Evolutionary conservation across 1,284 basidiomycete species (phyloP).

Genomic region (Ceratobasidium papillatum): DNA sequence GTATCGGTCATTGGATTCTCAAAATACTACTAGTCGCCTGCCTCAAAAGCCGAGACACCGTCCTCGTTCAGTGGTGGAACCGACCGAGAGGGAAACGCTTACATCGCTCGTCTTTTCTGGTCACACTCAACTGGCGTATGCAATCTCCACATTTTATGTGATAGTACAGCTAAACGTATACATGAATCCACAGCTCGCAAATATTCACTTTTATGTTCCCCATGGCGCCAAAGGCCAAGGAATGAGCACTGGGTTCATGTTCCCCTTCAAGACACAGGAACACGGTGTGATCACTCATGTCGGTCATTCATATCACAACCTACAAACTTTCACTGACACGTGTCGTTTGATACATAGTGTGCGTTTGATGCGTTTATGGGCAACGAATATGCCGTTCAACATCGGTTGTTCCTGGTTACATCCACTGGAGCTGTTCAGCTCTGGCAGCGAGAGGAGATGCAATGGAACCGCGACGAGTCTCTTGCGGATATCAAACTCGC

Average conservation of each 20-base stretch:
- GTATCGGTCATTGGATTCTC: neutral
- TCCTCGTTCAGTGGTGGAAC: slow-evolving; percentile 60
- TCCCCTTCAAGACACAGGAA: slow-evolving; percentile 74
- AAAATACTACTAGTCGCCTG: neutral
- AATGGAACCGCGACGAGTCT: slow-evolving; percentile 87
- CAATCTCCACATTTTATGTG: slow-evolving; percentile 42
- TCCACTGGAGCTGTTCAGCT: slow-evolving; percentile 82
- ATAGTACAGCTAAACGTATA: neutral
- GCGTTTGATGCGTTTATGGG: slow-evolving; percentile 64
- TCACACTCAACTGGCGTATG: slow-evolving; percentile 66
- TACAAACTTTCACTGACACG: slow-evolving; percentile 37
- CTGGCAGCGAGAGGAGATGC: slow-evolving; percentile 68
- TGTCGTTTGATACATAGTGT: slow-evolving; percentile 46
- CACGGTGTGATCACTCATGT: slow-evolving; percentile 81
- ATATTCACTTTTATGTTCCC: slow-evolving; percentile 66
- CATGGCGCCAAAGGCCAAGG: slow-evolving; percentile 65
- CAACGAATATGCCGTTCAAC: slow-evolving; percentile 55
- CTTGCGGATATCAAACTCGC: slow-evolving; percentile 72
- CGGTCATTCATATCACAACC: slow-evolving; percentile 48
- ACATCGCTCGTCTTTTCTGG: slow-evolving; percentile 79
- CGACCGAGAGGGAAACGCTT: slow-evolving; percentile 65
- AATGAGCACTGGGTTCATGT: slow-evolving; percentile 67
- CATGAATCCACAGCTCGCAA: neutral
- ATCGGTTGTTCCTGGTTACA: slow-evolving; percentile 71
- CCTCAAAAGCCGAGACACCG: slow-evolving; percentile 6